Evolutionary conservation across 75 land plant species (phyloP).

Genomic region (Gnetum montanum): DNA sequence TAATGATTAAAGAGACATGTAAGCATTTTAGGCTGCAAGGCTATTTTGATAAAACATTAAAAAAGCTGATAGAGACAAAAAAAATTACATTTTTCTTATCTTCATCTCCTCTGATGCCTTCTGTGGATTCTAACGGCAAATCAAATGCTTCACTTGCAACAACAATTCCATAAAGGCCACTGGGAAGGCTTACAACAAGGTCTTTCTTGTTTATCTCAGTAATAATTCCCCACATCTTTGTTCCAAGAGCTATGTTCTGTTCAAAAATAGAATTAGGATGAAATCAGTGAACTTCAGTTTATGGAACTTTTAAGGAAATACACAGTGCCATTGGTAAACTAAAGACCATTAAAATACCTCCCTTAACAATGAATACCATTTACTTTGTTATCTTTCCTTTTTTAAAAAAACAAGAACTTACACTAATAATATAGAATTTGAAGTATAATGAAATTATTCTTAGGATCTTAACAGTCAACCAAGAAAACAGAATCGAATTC

Average conservation of each 20-base stretch:
- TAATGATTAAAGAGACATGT: too few species aligned
- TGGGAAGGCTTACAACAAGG: constrained; percentile 80
- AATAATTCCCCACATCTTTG: constrained; percentile 88
- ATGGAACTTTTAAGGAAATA: background rate
- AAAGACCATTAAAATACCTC: background rate
- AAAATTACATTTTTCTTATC: too few species aligned
- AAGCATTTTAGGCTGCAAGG: too few species aligned
- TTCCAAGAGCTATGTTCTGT: constrained; percentile 67
- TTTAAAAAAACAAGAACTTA: background rate
- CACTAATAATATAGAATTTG: too few species aligned
- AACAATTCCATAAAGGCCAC: constrained; percentile 85
- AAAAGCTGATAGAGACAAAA: too few species aligned
- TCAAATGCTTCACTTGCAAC: constrained; percentile 64
- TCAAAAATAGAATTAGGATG: constrained; percentile 1
- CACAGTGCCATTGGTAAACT: background rate
- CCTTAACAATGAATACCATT: too few species aligned
- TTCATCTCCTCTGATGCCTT: too few species aligned
- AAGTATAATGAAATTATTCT: too few species aligned
- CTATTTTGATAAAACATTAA: too few species aligned
- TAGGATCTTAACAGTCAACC: too few species aligned
- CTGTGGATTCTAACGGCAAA: background rate
- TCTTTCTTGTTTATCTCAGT: constrained; percentile 75
- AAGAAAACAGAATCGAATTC: background rate
- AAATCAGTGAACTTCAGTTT: background rate
- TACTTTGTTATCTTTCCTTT: too few species aligned